Conservation (phyloP, 202 grass and related monocot species). For the Schoenoplectus triqueter region DNA sequence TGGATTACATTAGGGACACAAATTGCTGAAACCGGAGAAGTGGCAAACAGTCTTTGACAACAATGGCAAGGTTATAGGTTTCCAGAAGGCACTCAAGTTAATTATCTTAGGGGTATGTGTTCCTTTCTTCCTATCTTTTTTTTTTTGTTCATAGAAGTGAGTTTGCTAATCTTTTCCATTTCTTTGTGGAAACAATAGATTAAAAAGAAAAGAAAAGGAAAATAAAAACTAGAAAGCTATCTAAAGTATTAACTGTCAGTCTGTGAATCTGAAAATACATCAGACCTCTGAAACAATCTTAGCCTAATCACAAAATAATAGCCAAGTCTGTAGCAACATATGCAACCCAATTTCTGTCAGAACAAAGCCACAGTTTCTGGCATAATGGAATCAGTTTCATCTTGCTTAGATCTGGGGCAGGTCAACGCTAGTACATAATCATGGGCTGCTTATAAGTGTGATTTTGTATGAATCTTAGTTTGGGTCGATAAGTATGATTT, state of each 20-base stretch:
- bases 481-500: neutral
- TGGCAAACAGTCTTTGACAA: constrained; percentile 77
- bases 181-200: neutral
- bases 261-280: neutral
- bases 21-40: constrained; percentile 92
- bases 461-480: neutral
- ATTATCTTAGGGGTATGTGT: constrained; percentile 84
- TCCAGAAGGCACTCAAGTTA: constrained; percentile 91
- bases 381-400: constrained; percentile 12
- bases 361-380: constrained; percentile 6
- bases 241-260: neutral
- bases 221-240: neutral
- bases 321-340: no score
- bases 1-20: constrained; percentile 59
- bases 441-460: constrained; percentile 11
- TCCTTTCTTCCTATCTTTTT: constrained; percentile 3
- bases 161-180: neutral
- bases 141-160: constrained; percentile 10
- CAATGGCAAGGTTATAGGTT: constrained; percentile 74
- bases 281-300: neutral
- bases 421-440: constrained; percentile 4
- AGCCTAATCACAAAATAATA: no score
- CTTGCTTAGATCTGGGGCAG: neutral
- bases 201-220: neutral
- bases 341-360: neutral